Percentiles rank a stretch among this genome's conserved stretches.
Evolutionary conservation across 2,329 filamentous ascomycete species (phyloP).

Genomic region (Hypoxylon sp.): DNA sequence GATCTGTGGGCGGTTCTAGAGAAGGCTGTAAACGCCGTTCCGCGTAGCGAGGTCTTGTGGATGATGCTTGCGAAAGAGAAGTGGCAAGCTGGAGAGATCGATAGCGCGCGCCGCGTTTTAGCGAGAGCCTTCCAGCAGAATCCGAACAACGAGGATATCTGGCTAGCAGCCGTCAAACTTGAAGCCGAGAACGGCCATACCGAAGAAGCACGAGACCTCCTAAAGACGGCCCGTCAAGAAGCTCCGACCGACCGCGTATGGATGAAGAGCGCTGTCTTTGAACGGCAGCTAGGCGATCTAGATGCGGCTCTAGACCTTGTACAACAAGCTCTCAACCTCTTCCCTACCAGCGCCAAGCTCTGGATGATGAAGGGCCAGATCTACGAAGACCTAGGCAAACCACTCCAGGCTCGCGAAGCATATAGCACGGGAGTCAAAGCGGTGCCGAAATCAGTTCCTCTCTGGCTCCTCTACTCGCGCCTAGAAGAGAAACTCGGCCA

Average conservation of each 20-base stretch:
- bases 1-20: constrained; percentile 88
- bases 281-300: constrained; percentile 83
- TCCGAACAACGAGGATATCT: constrained; percentile 97
- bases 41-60: constrained; percentile 92
- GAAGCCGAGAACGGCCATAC: constrained; percentile 90
- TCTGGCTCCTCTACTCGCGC: constrained; percentile 91
- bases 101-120: constrained; percentile 87
- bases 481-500: constrained; percentile 89
- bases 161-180: constrained; percentile 95
- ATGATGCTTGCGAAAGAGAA: constrained; percentile 96
- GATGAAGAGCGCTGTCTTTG: constrained; percentile 96
- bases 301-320: constrained; percentile 89
- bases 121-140: constrained; percentile 94
- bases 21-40: constrained; percentile 93
- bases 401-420: constrained; percentile 88
- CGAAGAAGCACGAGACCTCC: constrained; percentile 84
- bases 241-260: constrained; percentile 96
- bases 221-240: constrained; percentile 86
- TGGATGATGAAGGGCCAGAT: constrained; percentile 99
- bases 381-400: constrained; percentile 85
- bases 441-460: constrained; percentile 83
- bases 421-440: constrained; percentile 91
- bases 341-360: constrained; percentile 87
- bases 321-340: constrained; percentile 87
- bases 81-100: constrained; percentile 88